A percentile compares a stretch with the other conserved stretches of the same genome.
phyloP scores from a whole-genome alignment of 1,284 basidiomycete species.

The Inonotus obliquus region DNA sequence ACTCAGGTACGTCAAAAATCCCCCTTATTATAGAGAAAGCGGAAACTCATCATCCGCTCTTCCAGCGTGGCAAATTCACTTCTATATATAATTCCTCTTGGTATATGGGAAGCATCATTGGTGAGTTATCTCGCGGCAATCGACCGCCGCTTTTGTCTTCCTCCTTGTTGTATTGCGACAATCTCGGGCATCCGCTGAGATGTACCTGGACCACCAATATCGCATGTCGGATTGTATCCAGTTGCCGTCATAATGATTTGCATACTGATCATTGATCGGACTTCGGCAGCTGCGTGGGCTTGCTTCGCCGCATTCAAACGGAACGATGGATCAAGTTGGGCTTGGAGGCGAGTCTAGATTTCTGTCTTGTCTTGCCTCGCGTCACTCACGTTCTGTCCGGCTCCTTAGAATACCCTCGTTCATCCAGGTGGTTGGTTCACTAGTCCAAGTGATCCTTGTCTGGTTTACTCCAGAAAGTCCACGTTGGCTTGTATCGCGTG shows the following conservation, averaged over 20 bases:
- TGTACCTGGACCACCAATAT: not conserved
- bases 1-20: constrained; percentile 45
- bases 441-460: constrained; percentile 56
- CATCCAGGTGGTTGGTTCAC: constrained; percentile 57
- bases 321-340: constrained; percentile 45
- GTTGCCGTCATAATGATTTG: constrained; percentile 13
- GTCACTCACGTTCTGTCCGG: not conserved
- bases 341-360: constrained; percentile 71
- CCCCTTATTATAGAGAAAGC: not conserved
- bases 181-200: no score
- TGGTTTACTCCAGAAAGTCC: constrained; percentile 67
- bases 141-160: no score
- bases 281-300: constrained; percentile 61
- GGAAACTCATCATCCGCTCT: not conserved
- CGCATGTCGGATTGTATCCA: not conserved
- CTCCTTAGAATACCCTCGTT: constrained; percentile 50
- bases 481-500: constrained; percentile 65
- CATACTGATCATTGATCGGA: not conserved
- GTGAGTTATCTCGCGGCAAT: constrained; percentile 31
- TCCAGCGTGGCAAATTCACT: constrained; percentile 55
- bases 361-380: not conserved
- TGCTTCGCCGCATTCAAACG: constrained; percentile 71
- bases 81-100: constrained; percentile 74
- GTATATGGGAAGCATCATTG: constrained; percentile 68
- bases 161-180: not conserved